Base-by-base conservation (phyloP, 2,329 filamentous ascomycete species). In the Apiospora koreana region DNA sequence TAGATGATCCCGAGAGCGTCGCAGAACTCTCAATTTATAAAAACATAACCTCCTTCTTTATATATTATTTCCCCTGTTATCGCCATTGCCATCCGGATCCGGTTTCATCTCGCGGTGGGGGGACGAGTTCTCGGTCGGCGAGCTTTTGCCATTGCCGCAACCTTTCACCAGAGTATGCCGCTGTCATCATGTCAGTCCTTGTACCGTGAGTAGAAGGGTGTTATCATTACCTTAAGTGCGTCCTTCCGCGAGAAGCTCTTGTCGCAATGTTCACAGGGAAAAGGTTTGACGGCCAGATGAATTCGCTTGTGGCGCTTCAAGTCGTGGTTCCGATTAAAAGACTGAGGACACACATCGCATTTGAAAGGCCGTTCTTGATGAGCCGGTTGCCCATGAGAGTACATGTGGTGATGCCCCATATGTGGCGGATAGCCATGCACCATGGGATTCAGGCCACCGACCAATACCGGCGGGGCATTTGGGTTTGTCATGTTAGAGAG, bases 171-270 rank as follows among this genome's bases (percentile, higher is more conserved):
- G 82, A 50, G 87, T 85, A 77, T 92, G 88, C 69, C 89, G 83
- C 87, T 91, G 75, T 73, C n/a, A 50, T n/a, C 65, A 23, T 10
- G 50, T 78, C 71, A 77, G 75, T 71, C 62, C 71, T 16, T 21
- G 68, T 28, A n/a, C 58, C 46, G 48, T 41, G 42, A 10, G 58
- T 23, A 58, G 25, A 50, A 69, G n/a, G 12, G 35, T n/a, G 66
- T 64, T 54, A 2, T 68, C 18, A 58, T 76, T 84, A 98, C 96
- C 93, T 98, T 98, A 41, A 99, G 85, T 12, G 96, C 96, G 81
- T 98, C 96, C 80, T 98, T 98, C 71, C 96, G 88, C 3, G 95
- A 98, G 78, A 99, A 99, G 79, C 93, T 96, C 88, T 98, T 98
- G 72, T 97, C 94, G 79, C 96, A 99, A 77, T 92, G 92, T 8